Conservation (phyloP, 1,284 basidiomycete genomes). For the Ganoderma multipileum region DNA sequence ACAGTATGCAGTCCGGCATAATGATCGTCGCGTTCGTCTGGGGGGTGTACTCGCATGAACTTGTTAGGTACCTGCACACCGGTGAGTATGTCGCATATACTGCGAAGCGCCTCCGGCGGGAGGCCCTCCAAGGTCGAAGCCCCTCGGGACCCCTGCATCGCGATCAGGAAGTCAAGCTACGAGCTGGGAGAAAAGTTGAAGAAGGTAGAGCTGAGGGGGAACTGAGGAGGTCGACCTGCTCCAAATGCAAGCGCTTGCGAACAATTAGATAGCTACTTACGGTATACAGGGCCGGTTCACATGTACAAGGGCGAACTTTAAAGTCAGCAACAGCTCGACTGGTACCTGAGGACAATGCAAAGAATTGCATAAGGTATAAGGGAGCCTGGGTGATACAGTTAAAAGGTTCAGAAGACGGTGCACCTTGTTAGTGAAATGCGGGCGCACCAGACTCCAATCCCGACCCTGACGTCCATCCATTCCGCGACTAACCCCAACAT, state of each 20-base stretch:
- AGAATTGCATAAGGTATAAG: background rate
- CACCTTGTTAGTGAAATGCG: background rate
- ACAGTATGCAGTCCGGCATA: constrained; percentile 4
- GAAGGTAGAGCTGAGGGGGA: background rate
- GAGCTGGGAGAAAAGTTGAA: background rate
- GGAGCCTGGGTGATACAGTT: background rate
- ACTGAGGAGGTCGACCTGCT: background rate
- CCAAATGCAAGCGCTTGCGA: background rate
- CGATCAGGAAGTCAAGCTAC: background rate
- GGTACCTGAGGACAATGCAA: background rate
- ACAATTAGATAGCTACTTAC: background rate
- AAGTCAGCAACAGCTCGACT: background rate
- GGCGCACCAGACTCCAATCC: background rate
- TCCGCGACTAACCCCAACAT: background rate
- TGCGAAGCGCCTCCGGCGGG: background rate
- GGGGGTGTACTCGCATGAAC: background rate
- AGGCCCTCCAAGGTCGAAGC: background rate
- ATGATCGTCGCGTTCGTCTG: background rate
- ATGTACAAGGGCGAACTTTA: background rate
- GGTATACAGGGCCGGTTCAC: background rate
- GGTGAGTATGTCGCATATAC: background rate
- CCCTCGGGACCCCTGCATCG: background rate
- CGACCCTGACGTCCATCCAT: background rate
- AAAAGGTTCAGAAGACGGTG: background rate
- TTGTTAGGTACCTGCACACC: background rate